Evolutionary conservation across 495 filamentous ascomycete species (phyloP), one percentile per base, ranked within the genome.

Genomic region (Usnea hakonensis): DNA sequence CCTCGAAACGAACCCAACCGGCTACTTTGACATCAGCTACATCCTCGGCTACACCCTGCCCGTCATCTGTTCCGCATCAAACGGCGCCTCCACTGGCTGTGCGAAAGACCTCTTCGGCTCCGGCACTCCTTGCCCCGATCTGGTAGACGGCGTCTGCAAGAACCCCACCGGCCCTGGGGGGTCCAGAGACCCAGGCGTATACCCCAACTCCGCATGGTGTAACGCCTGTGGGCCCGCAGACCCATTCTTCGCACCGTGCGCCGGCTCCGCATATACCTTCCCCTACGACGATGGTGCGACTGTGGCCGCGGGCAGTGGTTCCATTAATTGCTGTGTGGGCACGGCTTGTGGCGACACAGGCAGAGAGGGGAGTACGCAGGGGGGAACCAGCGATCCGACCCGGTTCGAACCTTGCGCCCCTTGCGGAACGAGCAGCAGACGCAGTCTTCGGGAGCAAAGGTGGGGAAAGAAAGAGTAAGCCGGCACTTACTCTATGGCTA

Each of bases 11-110:
- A 64, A 64, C 41, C 56, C 57, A 33, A 38, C 46, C 28, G 48
- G 48, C 48, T 64, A 41, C 33, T 64, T 60, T 40, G 62, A 64
- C 21, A 37, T 64, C 46, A 59, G 56, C 62, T 60, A 53, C 36
- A 64, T 64, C 40, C 57, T 58, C 16, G 62, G 62, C 33, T 64
- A 61, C 26, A 54, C 57, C 6, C 57, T 64, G 8, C 62, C 62
- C 46, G 30, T 64, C 11, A n/a, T 60, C 36, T 64, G 62, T 14
- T 43, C 56, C 4, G 53, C 38, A 23, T n/a, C 58, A n/a, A 57
- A 37, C 17, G 57, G 57, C 37, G 38, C 30, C 53, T 21, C n/a
- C 11, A 37, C 62, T 8, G 62, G 62, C 35, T 64, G 62, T 36
- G 59, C 48, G 40, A 54, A 43, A 30, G 62, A 64, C 30, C 57